These are phyloP conservation scores for Microdochium nivale DNA, from an alignment of 2,329 filamentous ascomycete species.

Conservation along the genomic window DNA sequence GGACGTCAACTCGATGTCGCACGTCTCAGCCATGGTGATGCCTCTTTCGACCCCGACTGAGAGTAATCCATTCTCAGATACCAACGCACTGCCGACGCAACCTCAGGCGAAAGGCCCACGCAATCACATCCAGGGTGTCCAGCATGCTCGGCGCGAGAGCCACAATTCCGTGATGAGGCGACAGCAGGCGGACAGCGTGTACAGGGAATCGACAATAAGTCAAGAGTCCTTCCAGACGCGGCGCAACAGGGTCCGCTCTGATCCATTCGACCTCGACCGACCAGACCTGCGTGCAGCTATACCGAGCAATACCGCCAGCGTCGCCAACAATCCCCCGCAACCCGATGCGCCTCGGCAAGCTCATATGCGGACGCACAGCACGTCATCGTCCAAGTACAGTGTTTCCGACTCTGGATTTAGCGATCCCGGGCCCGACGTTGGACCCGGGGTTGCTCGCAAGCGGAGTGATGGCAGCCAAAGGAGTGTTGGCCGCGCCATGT, in stretches of 20 bases:
- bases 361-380: conserved; percentile 28
- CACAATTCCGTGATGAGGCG: background rate
- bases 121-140: conserved; percentile 35
- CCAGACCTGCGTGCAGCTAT: conserved; percentile 32
- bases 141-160: conserved; percentile 29
- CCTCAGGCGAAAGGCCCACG: conserved; percentile 17
- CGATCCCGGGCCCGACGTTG: background rate
- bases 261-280: conserved; percentile 57
- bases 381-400: conserved; percentile 17
- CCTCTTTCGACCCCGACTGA: conserved; percentile 20
- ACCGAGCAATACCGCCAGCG: conserved; percentile 18
- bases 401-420: background rate
- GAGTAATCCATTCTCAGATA: conserved; percentile 40
- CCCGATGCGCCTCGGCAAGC: conserved; percentile 19
- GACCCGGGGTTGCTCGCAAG: background rate
- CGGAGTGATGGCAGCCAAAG: background rate
- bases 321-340: conserved; percentile 9
- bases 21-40: conserved; percentile 27
- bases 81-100: conserved; percentile 24
- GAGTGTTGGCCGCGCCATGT: background rate
- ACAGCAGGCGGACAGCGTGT: conserved; percentile 25
- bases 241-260: conserved; percentile 51
- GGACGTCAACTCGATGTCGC: conserved; percentile 33
- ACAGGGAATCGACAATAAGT: conserved; percentile 35
- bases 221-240: conserved; percentile 30